A percentile compares a stretch with the other conserved stretches of the same genome.
Evolutionary conservation across 1,284 basidiomycete species (phyloP).

Genomic region (Polyporus tsugae): DNA sequence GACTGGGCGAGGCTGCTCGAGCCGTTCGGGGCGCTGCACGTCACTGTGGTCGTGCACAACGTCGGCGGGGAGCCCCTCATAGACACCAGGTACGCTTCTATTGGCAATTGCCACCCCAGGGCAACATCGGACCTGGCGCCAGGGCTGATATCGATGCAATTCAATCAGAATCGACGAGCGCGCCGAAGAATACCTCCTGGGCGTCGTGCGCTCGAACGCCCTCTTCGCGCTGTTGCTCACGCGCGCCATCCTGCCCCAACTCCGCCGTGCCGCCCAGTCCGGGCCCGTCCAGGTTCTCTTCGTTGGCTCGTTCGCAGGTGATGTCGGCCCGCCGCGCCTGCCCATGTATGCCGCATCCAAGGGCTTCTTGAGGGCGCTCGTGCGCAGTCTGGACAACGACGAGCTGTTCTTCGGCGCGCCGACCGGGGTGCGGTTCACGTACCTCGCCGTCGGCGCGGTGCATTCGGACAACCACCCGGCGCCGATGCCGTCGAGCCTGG

Average conservation of each 20-base stretch:
- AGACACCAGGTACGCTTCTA: neutral
- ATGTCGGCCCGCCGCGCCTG: conserved; percentile 35
- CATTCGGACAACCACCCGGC: conserved; percentile 26
- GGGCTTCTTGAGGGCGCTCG: conserved; percentile 36
- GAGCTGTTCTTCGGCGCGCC: conserved; percentile 32
- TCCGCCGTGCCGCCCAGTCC: conserved; percentile 33
- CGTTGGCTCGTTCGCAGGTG: conserved; percentile 37
- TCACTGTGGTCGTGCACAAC: conserved; percentile 43
- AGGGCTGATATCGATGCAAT: neutral
- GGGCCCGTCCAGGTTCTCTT: conserved; percentile 39
- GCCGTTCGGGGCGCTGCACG: conserved; percentile 37
- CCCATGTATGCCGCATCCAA: conserved; percentile 38
- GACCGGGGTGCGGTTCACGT: conserved; percentile 36
- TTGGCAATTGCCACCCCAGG: too few species aligned
- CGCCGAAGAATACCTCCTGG: conserved; percentile 32
- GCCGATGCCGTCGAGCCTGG: conserved; percentile 18
- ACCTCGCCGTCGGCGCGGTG: conserved; percentile 36
- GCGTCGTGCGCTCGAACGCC: conserved; percentile 33
- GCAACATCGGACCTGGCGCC: too few species aligned
- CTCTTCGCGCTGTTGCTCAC: conserved; percentile 41
- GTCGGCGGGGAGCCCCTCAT: conserved; percentile 33
- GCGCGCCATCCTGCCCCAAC: conserved; percentile 38
- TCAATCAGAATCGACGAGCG: conserved; percentile 35
- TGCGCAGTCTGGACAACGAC: conserved; percentile 37
- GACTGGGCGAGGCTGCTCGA: conserved; percentile 36